Base-by-base conservation (phyloP, 768 basidiomycete species). In the Boletus bicolor region DNA sequence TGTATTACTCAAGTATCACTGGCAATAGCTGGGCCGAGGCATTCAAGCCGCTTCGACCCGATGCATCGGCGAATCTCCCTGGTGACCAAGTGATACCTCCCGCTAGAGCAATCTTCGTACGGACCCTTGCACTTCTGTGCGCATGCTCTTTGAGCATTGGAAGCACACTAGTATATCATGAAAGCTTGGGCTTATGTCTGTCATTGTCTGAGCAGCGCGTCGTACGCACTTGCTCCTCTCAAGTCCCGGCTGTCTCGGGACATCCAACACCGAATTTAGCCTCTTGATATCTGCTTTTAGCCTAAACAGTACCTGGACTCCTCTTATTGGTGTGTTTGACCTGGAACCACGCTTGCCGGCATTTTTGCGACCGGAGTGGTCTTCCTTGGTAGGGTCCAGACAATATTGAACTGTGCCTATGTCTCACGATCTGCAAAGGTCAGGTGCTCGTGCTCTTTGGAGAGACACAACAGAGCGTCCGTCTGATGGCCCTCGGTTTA, bases 321-420 rank as follows among this genome's bases (percentile, higher is more conserved):
- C 91, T 0, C 78, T 93, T 7, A 77, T 92, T 3, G 88, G 86
- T 8, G 91, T 93, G 5, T 75, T 91, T 41, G 84, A 51, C 76
- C 91, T 2, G 90, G 90, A 24, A 90, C 89, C 2, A 88, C 89
- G 0, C 69, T 77, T 30, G 82, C 84, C 0, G 84, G 87, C 53
- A 85, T 93, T 45, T 69, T 89, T 15, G 88, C 91, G 1, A 93
- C 91, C 0, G 82, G 85, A 1, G 75, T 87, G 24, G 85, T 93
- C 21, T 79, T 90, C 56, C 52, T 84, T 5, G 83, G 86, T 80
- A 60, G 56, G 73, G 48, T 38, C 36, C 30, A 46, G n/a, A 55
- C 8, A 14, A 10, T 37, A 30, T 34, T 26, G 5, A 49, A 6
- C 24, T 26, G 41, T 17, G 5, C 24, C n/a, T 54, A 30, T 30